Evolutionary conservation across 495 filamentous ascomycete genomes (phyloP).

Genomic region (Lophiotrema nucula): DNA sequence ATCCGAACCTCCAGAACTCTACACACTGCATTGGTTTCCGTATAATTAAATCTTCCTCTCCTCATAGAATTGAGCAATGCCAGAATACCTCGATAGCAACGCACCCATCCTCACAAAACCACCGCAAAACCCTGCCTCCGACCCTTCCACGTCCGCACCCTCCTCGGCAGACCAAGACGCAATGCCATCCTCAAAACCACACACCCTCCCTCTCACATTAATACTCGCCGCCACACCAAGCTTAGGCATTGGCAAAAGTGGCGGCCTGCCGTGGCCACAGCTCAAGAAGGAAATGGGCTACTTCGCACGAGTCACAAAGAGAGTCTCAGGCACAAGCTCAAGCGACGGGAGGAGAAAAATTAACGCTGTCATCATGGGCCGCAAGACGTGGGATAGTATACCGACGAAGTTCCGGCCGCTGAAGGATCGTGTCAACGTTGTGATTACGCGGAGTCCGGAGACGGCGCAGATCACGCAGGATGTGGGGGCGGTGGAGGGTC

Average conservation of each 20-base stretch:
- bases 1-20: not conserved
- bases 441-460: conserved; percentile 58
- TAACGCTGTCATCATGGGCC: conserved; percentile 94
- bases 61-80: no score
- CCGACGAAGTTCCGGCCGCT: conserved; percentile 75
- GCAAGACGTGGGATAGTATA: conserved; percentile 91
- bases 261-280: conserved; percentile 82
- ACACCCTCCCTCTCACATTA: conserved; percentile 66
- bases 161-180: not conserved
- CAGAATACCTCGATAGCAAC: no score
- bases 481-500: conserved; percentile 15
- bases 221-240: conserved; percentile 72
- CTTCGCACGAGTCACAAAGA: conserved; percentile 87
- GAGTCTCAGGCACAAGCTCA: conserved; percentile 40
- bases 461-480: conserved; percentile 36
- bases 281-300: conserved; percentile 89
- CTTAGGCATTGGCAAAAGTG: conserved; percentile 83
- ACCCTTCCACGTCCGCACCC: not conserved
- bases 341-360: conserved; percentile 4
- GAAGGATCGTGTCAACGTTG: conserved; percentile 70
- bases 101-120: not conserved
- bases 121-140: not conserved
- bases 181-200: conserved; percentile 45
- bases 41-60: no score
- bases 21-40: not conserved